These are phyloP conservation scores for Hypoxylon trugodes DNA, from an alignment of 495 filamentous ascomycete species.

Conservation along the genomic window DNA sequence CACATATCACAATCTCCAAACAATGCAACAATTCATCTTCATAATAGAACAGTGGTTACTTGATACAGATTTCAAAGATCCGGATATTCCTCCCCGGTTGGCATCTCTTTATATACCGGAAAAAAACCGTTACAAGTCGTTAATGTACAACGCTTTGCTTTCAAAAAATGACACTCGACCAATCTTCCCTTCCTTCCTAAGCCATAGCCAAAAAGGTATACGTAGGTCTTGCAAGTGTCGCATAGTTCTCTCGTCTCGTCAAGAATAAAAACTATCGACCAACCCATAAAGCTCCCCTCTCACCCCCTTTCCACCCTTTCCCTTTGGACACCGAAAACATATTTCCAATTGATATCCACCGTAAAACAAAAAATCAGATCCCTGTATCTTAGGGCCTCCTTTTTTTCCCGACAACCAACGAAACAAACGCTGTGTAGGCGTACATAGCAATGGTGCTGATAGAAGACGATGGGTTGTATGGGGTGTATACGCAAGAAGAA, in stretches of 20 bases:
- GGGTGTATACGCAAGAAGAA: conserved; percentile 22
- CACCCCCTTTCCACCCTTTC: not conserved
- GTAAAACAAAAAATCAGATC: conserved; percentile 19
- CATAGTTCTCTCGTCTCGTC: conserved; percentile 17
- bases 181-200: conserved; percentile 13
- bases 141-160: conserved; percentile 34
- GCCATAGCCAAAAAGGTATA: conserved; percentile 1
- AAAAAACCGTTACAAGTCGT: conserved; percentile 35
- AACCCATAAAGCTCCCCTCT: conserved; percentile 18
- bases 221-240: too few relatives aligned
- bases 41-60: conserved; percentile 20
- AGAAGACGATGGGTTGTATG: conserved; percentile 19
- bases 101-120: conserved; percentile 20
- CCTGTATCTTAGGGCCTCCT: conserved; percentile 21
- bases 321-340: conserved; percentile 29
- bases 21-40: not conserved
- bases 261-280: conserved; percentile 4
- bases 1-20: too few relatives aligned
- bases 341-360: conserved; percentile 31
- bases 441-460: conserved; percentile 19
- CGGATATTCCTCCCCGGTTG: conserved; percentile 18
- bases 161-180: not conserved
- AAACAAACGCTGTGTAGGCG: conserved; percentile 28
- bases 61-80: conserved; percentile 18
- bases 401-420: conserved; percentile 4